Evolutionary conservation across 225 moss, liverwort and hornwort species (phyloP).

Genomic region (Marchantia paleacea): DNA sequence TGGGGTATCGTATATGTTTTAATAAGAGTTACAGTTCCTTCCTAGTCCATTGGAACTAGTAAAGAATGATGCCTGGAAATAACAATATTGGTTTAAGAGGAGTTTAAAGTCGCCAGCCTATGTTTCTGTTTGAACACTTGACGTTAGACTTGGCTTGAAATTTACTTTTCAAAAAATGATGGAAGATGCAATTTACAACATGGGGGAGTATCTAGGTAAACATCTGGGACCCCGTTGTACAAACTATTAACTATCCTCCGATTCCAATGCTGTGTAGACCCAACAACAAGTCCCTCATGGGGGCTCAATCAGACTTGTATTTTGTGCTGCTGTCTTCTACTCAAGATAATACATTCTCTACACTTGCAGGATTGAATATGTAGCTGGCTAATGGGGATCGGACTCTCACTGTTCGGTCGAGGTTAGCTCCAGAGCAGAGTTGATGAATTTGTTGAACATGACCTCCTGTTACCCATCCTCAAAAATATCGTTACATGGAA

Average conservation of each 20-base stretch:
- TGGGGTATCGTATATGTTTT: too few relatives aligned
- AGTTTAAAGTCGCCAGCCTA: too few relatives aligned
- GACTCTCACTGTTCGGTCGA: not conserved
- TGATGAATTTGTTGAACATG: not conserved
- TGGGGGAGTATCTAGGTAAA: not conserved
- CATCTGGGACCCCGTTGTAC: not conserved
- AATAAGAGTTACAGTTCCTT: too few relatives aligned
- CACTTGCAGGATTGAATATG: not conserved
- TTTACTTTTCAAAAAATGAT: not conserved
- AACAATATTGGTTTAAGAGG: too few relatives aligned
- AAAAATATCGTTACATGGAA: slow-evolving; percentile 9
- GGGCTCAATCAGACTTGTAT: not conserved
- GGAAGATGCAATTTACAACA: slow-evolving; percentile 8
- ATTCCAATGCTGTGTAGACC: not conserved
- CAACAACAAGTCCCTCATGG: not conserved
- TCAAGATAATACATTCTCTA: not conserved
- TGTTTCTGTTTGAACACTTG: not conserved
- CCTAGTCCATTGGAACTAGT: too few relatives aligned
- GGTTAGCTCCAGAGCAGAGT: not conserved
- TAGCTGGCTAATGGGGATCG: not conserved
- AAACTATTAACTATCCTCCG: not conserved
- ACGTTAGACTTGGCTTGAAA: not conserved
- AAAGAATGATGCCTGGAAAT: too few relatives aligned
- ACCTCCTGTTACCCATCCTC: not conserved
- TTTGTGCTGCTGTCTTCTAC: not conserved